phyloP scores from a whole-genome alignment of 495 filamentous ascomycete species.

The Trichoderma gamsii region DNA sequence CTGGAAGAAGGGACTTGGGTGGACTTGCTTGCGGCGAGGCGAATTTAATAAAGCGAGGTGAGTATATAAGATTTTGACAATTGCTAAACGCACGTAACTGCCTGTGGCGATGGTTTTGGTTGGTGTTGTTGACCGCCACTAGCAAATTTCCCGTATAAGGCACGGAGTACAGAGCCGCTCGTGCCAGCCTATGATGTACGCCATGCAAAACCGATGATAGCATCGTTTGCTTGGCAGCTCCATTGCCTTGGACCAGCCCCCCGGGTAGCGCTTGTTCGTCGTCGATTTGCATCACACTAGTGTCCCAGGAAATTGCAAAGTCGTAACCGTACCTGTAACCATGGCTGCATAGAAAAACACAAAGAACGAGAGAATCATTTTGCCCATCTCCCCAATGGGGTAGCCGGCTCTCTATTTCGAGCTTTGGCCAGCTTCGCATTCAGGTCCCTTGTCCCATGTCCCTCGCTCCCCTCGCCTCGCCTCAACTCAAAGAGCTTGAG shows the following conservation, averaged over 20 bases:
- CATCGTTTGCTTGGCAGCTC: background rate
- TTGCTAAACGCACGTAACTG: too few species aligned
- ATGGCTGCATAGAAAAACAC: background rate
- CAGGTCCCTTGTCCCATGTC: background rate
- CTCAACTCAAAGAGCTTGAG: conserved; percentile 1
- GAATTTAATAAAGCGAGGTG: too few species aligned
- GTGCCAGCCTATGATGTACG: background rate
- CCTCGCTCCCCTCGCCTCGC: background rate
- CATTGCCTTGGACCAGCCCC: too few species aligned
- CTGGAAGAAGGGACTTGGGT: background rate
- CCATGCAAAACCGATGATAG: background rate
- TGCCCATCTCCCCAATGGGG: background rate
- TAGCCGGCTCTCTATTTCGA: background rate
- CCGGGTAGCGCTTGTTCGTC: background rate
- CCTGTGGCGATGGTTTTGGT: too few species aligned
- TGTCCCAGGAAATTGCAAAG: background rate
- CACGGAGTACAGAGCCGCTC: too few species aligned
- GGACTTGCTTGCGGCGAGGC: too few species aligned
- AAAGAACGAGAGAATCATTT: background rate
- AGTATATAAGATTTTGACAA: too few species aligned
- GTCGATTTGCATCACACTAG: conserved; percentile 3
- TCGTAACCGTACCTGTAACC: background rate
- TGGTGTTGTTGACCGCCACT: too few species aligned
- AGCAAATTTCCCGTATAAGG: too few species aligned
- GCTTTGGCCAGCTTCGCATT: background rate